Evolutionary conservation across 305 asterid species (phyloP), one percentile per base, ranked within the genome.

Genomic region (Fraxinus dipetala): DNA sequence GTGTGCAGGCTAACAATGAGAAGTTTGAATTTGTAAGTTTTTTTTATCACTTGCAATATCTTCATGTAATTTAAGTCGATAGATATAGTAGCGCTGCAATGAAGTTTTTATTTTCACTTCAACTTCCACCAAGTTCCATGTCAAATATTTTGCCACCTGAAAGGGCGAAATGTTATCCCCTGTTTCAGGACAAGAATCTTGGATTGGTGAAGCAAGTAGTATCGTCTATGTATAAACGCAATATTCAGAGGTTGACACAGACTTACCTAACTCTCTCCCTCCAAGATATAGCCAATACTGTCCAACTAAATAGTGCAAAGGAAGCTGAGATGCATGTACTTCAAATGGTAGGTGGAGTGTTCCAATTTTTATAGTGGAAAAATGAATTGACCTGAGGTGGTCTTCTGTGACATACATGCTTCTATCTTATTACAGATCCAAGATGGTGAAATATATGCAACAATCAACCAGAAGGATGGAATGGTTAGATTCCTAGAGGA

Each of bases 401-500:
- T 80, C 70, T 80, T 59, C 72, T 78, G 75, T 18, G 76, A 61
- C 77, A 20, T 59, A 48, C 26, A 22, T 74, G 26, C 81, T 35
- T 38, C 16, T 77, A 63, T 75, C 72, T 78, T 78, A 73, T 70
- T 79, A 38, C 83, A 96, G 99, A 96, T 96, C 86, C 95, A 96
- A 87, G 97, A 88, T 84, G 98, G 99, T 18, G 98, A 96, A 70
- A 96, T 96, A 83, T 91, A 86, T 91, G 99, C 99, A 38, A 90
- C 94, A 31, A 96, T 96, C 82, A 96, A 96, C 90, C 98, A 96
- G 90, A 96, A 96, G 89, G 99, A 96, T 83, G 99, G 99, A 80
- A 96, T 96, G 99, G 99, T 96, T 86, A 91, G 99, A 86, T 96
- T 96, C 89, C 91, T 96, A 35, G 99, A 96, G 90, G 99, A 96